These are phyloP conservation scores for Trichoderma oligosporum DNA, from an alignment of 2,329 filamentous ascomycete genomes.

Conservation along the genomic window DNA sequence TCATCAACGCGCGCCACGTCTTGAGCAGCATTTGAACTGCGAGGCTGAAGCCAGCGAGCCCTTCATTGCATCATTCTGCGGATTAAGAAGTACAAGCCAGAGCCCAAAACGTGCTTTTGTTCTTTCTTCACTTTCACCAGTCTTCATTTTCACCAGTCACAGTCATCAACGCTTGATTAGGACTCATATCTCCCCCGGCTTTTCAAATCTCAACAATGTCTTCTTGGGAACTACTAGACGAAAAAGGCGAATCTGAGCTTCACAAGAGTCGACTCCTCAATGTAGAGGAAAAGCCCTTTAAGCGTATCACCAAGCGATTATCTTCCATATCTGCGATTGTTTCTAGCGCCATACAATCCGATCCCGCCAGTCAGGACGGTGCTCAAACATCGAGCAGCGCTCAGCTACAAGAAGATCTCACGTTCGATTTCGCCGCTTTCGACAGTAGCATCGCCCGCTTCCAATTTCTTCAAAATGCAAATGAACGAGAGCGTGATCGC, in stretches of 20 bases:
- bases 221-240: constrained; percentile 65
- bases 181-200: background rate
- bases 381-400: constrained; percentile 43
- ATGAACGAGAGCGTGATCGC: constrained; percentile 75
- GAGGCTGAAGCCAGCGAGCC: constrained; percentile 5
- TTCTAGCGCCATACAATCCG: constrained; percentile 25
- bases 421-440: constrained; percentile 84
- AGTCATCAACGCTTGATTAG: background rate
- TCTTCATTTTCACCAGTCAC: background rate
- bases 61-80: background rate
- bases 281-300: constrained; percentile 90
- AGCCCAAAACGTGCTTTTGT: background rate
- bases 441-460: constrained; percentile 83
- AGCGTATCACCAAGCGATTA: constrained; percentile 79
- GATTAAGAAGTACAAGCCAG: background rate
- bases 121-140: background rate
- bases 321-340: constrained; percentile 64
- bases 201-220: constrained; percentile 34
- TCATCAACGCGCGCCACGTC: constrained; percentile 15
- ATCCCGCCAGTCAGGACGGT: constrained; percentile 36
- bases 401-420: constrained; percentile 73
- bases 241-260: constrained; percentile 74
- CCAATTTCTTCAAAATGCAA: constrained; percentile 80
- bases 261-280: constrained; percentile 84
- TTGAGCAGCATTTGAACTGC: background rate